These are phyloP conservation scores for Collariella sp. DNA, from an alignment of 495 filamentous ascomycete species.

Conservation along the genomic window DNA sequence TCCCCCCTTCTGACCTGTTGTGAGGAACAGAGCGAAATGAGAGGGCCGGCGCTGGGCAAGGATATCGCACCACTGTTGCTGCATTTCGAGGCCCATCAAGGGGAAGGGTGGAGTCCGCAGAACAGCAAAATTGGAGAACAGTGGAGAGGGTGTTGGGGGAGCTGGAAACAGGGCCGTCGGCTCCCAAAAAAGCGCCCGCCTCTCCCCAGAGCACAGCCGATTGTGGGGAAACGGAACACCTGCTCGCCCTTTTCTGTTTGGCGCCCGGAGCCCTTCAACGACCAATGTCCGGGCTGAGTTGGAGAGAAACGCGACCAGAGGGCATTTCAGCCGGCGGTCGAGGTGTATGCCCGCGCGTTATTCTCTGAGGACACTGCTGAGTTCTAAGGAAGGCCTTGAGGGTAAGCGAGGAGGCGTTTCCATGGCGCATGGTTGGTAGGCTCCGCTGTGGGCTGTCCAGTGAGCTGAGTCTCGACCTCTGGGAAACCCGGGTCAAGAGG, in stretches of 20 bases:
- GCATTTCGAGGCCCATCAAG: too few species aligned
- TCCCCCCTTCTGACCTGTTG: background rate
- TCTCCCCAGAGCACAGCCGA: constrained; percentile 8
- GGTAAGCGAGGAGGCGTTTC: background rate
- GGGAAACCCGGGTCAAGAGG: background rate
- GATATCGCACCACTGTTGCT: constrained; percentile 5
- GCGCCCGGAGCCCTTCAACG: constrained; percentile 12
- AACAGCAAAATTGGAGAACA: background rate
- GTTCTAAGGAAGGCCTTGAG: background rate
- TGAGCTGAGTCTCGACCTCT: background rate
- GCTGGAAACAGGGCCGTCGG: constrained; percentile 26
- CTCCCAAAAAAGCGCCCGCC: constrained; percentile 12
- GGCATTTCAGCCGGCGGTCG: constrained; percentile 15
- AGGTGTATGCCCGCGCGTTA: constrained; percentile 23
- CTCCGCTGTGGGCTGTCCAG: background rate
- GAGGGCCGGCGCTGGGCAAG: background rate
- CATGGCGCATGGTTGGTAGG: background rate
- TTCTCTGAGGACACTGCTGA: constrained; percentile 15
- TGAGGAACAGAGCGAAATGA: constrained; percentile 12
- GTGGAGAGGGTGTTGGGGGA: constrained; percentile 3
- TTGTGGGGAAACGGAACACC: constrained; percentile 12
- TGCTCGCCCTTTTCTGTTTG: constrained; percentile 6
- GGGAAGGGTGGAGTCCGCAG: too few species aligned
- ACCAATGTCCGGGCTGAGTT: constrained; percentile 8
- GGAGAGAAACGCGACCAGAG: constrained; percentile 10